A percentile compares a stretch with the other conserved stretches of the same genome.
Evolutionary conservation across 495 filamentous ascomycete species (phyloP).

Genomic region (Aspergillus ellipticus): DNA sequence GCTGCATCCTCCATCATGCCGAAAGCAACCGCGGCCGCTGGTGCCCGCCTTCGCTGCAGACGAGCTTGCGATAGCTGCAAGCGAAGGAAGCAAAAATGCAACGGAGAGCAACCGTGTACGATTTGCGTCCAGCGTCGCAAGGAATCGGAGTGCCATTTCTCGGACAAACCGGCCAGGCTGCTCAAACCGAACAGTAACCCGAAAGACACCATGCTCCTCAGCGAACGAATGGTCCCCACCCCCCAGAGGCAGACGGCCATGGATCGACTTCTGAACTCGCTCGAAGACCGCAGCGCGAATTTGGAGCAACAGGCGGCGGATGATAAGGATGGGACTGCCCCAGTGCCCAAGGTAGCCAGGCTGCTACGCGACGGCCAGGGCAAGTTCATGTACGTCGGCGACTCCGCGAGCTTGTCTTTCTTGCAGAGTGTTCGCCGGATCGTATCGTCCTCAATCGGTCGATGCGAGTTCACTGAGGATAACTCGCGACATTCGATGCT

Average conservation of each 20-base stretch:
- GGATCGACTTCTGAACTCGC: conserved; percentile 37
- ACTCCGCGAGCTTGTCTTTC: conserved; percentile 69
- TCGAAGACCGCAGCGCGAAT: conserved; percentile 35
- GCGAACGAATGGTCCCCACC: conserved; percentile 31
- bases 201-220: conserved; percentile 40
- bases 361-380: conserved; percentile 53
- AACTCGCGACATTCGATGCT: conserved; percentile 65
- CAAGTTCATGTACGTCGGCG: conserved; percentile 65
- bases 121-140: conserved; percentile 60
- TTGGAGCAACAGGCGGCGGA: conserved; percentile 32
- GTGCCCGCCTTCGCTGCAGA: conserved; percentile 37
- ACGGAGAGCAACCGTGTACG: conserved; percentile 65
- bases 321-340: conserved; percentile 38
- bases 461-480: conserved; percentile 65
- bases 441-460: conserved; percentile 61
- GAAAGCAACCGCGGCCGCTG: conserved; percentile 31
- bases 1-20: conserved; percentile 25
- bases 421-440: conserved; percentile 70
- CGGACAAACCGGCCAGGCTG: conserved; percentile 38
- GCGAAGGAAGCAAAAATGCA: conserved; percentile 76
- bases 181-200: conserved; percentile 30
- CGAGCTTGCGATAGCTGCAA: conserved; percentile 74
- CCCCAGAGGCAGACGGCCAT: conserved; percentile 40
- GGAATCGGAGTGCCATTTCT: conserved; percentile 43
- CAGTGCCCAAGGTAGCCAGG: conserved; percentile 45